Evolutionary conservation across 2,329 filamentous ascomycete genomes (phyloP), one percentile per base, ranked within the genome.

Genomic region (Colletotrichum sp.): DNA sequence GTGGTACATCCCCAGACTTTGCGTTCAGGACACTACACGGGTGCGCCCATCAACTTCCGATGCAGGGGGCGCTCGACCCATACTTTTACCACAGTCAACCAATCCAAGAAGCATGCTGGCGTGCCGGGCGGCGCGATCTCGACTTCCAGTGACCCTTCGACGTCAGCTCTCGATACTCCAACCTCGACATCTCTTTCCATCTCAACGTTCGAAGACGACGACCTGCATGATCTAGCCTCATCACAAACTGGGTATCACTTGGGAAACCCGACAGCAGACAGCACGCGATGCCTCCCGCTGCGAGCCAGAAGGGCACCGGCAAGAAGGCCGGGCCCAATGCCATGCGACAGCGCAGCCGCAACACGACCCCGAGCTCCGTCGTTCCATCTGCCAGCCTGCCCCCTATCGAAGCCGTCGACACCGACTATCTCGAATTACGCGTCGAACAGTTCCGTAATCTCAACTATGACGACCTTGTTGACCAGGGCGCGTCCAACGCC

Each of bases 281-380:
- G 22, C 65, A 44, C 19, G 65, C 76, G 71, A 93, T 93, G 91
- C 90, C 91, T 82, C 89, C 90, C 32, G 86, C 86, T 72, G 88
- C 90, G 64, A 88, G 90, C 78, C 90, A 92, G 81, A 91, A 92
- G 80, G 91, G 91, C 74, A 91, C 91, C 30, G 89, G 91, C 82
- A 93, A 93, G 86, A 95, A 95, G 85, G 88, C 87, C 74, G 88
- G 88, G 65, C 86, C 88, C 76, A 89, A 89, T 79, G 90, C 90
- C 79, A 90, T 92, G 77, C 92, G 92, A 79, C 94, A 93, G 79
- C 89, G 91, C 77, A 96, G 94, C 82, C 93, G 94, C 81, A 96
- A 96, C 84, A 95, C 94, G 44, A 96, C 94, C 19, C 95, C 94
- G 44, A 90, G 91, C 81, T 89, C 91, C 39, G 85, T 82, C 78